Evolutionary conservation across 2,329 filamentous ascomycete genomes (phyloP), one percentile per base, ranked within the genome.

Genomic region (Ophiostoma ips): DNA sequence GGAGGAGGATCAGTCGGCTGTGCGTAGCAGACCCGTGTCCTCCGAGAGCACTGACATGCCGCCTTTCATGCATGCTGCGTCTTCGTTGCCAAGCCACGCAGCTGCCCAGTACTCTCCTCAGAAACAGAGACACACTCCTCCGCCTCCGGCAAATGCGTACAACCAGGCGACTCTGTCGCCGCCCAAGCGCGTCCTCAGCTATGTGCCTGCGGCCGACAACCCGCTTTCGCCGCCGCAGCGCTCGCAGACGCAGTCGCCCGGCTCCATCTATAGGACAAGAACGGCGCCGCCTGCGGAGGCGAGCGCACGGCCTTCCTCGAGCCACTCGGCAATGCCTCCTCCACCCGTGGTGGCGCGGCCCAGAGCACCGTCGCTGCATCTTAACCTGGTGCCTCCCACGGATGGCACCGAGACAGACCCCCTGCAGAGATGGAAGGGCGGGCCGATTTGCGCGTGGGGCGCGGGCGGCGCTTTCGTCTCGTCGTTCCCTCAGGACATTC

Each of bases 341-440:
- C 30, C 30, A 1, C 58, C 62, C 24, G 55, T 52, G 8, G 56
- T 18, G 2, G 18, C 37, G 1, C 68, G 75, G 18, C 64, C 68
- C 12, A 68, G 77, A 48, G 74, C 71, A 1, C 67, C 72, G 49
- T 81, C 77, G 3, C 67, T 77, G 50, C 69, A 66, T 28, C 63
- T 80, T 47, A 77, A 77, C 56, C 71, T 81, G 55, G 70, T 83
- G 35, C 67, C 74, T 9, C 80, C 81, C 1, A 81, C 73, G 1
- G 79, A 84, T 62, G 80, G 80, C 1, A 75, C 76, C 18, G 77
- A 84, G 59, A 67, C 79, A 16, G 92, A 98, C 66, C 79, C 82
- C 2, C 69, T 98, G 7, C 76, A 94, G 62, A 76, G 92, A 56
- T 98, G 92, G 92, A 88, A 84, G 66, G 94, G 94, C 3, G 76